Conservation (phyloP, 257 asterid genomes). For the Henckelia pumila region DNA sequence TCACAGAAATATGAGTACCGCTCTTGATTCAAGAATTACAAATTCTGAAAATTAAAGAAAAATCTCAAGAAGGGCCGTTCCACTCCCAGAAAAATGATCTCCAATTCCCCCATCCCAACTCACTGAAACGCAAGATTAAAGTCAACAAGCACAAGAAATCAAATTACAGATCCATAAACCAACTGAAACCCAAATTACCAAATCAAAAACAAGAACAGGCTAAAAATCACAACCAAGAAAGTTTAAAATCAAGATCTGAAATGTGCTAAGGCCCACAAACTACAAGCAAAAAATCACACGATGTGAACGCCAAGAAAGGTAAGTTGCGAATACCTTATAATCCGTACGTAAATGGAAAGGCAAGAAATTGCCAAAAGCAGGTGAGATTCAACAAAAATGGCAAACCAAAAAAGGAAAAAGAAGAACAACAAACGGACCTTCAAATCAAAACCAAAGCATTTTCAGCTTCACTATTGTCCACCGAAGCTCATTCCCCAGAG, state of each 20-base stretch:
- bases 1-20: neutral
- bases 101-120: neutral
- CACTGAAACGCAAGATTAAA: neutral
- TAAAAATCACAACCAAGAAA: neutral
- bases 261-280: conserved; percentile 2
- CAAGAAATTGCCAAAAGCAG: conserved; percentile 7
- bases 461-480: conserved; percentile 17
- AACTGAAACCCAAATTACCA: conserved; percentile 25
- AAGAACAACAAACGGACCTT: conserved; percentile 17
- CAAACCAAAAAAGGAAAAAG: neutral
- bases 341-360: conserved; percentile 18
- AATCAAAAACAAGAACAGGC: conserved; percentile 15
- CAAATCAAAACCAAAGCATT: conserved; percentile 26
- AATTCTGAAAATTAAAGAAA: neutral
- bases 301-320: conserved; percentile 3
- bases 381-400: conserved; percentile 15
- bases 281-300: neutral
- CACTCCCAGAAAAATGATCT: neutral
- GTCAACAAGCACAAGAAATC: conserved; percentile 26
- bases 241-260: conserved; percentile 6
- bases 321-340: conserved; percentile 5
- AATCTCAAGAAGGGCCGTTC: neutral
- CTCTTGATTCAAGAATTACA: neutral
- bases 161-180: conserved; percentile 30
- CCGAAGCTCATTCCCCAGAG: conserved; percentile 13